A percentile compares a stretch with the other conserved stretches of the same genome.
Evolutionary conservation across 1,139 yeast species (phyloP).

Genomic region (Arxiozyma slooffiae): DNA sequence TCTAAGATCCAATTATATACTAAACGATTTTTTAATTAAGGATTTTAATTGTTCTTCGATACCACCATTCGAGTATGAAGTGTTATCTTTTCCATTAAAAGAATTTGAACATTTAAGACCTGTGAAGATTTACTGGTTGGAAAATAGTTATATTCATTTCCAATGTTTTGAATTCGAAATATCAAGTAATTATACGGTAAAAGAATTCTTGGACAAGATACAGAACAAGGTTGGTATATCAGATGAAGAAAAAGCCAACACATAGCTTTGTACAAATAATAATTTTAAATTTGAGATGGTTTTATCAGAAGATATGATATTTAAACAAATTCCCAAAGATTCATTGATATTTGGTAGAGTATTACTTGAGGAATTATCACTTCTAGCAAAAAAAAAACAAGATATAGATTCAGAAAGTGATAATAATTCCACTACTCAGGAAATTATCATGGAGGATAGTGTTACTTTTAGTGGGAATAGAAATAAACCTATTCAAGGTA

Average conservation of each 20-base stretch:
- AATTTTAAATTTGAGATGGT: constrained; percentile 31
- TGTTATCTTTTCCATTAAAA: constrained; percentile 59
- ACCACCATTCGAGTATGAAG: constrained; percentile 59
- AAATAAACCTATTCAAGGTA: constrained; percentile 15
- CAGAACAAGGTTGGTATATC: constrained; percentile 47
- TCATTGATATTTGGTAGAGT: constrained; percentile 31
- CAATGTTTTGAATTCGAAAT: constrained; percentile 63
- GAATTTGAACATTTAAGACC: constrained; percentile 71
- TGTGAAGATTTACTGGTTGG: constrained; percentile 55
- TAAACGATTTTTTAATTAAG: constrained; percentile 39
- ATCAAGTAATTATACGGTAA: constrained; percentile 49
- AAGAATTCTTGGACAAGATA: constrained; percentile 48
- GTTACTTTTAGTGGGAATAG: constrained; percentile 3
- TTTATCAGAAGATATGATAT: constrained; percentile 24
- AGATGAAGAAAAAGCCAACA: constrained; percentile 39
- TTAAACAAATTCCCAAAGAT: constrained; percentile 27
- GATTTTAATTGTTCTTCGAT: constrained; percentile 39
- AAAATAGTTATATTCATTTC: constrained; percentile 50
- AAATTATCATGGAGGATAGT: constrained; percentile 1
- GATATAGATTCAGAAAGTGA: neutral
- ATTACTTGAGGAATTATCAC: constrained; percentile 33
- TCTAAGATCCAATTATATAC: constrained; percentile 29
- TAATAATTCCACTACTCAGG: constrained; percentile 4
- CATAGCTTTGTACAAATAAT: constrained; percentile 38
- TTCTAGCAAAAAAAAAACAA: constrained; percentile 1